phyloP scores from a whole-genome alignment of 2,329 filamentous ascomycete species.

The Bretziella fagacearum region DNA sequence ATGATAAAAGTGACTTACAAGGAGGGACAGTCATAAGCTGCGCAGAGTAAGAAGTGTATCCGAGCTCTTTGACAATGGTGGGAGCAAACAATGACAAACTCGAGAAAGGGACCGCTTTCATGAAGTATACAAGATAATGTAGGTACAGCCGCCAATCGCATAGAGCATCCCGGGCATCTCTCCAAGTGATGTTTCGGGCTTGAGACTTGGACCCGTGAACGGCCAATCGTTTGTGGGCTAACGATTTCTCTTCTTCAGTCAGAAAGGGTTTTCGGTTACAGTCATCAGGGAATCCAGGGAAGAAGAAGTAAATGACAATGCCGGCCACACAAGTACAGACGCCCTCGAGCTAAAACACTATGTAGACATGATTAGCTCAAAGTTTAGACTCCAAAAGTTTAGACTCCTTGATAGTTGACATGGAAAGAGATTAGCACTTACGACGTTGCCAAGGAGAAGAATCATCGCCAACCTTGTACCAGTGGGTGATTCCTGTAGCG shows the following conservation, averaged over 20 bases:
- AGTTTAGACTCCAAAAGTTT: too few relatives aligned
- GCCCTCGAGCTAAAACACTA: conserved; percentile 44
- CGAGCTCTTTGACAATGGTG: conserved; percentile 39
- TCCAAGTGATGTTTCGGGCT: conserved; percentile 45
- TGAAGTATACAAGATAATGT: conserved; percentile 39
- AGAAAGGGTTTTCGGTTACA: conserved; percentile 35
- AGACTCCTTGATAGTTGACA: too few relatives aligned
- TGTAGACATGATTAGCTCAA: not conserved
- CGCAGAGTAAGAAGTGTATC: conserved; percentile 33
- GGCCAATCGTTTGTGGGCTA: conserved; percentile 30
- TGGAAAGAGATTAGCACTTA: conserved; percentile 38
- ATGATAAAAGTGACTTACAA: conserved; percentile 24
- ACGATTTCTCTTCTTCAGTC: conserved; percentile 35
- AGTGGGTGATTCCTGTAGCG: conserved; percentile 48
- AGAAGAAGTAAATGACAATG: conserved; percentile 44
- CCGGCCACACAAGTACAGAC: conserved; percentile 48
- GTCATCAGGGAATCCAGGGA: conserved; percentile 47
- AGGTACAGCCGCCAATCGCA: conserved; percentile 53
- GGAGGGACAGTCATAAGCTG: conserved; percentile 52
- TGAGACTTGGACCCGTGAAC: conserved; percentile 36
- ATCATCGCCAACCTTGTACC: conserved; percentile 49
- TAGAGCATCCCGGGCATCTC: conserved; percentile 51
- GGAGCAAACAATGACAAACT: conserved; percentile 46
- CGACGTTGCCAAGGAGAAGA: conserved; percentile 47
- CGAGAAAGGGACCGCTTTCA: conserved; percentile 38